These are phyloP conservation scores for Blastomyces gilchristii DNA, from an alignment of 2,329 filamentous ascomycete genomes.

Conservation along the genomic window DNA sequence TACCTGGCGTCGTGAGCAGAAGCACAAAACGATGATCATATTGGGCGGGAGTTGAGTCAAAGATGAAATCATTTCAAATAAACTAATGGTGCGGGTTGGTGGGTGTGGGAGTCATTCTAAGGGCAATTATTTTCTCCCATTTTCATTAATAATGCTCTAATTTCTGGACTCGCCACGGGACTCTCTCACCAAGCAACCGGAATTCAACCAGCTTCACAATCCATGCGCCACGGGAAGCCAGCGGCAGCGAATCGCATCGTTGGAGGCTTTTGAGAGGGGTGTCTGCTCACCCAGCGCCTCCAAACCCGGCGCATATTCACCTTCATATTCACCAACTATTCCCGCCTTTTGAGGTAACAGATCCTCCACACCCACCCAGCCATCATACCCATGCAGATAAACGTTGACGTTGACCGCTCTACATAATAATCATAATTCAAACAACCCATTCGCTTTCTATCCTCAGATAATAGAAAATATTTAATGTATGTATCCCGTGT, in stretches of 20 bases:
- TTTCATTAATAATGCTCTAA: not conserved
- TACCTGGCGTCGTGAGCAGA: not conserved
- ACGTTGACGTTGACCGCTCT: not conserved
- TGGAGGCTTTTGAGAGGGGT: not conserved
- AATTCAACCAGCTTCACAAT: not conserved
- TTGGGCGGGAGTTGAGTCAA: not conserved
- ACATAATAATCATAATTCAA: constrained; percentile 1
- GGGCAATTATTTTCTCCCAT: not conserved
- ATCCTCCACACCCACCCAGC: not conserved
- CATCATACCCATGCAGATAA: not conserved
- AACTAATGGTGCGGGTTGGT: not conserved
- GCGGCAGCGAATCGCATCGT: not conserved
- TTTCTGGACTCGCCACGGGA: not conserved
- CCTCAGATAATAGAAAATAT: not conserved
- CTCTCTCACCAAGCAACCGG: not conserved
- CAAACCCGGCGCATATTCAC: not conserved
- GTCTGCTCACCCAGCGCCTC: not conserved
- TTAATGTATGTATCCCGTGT: not conserved
- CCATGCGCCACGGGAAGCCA: not conserved
- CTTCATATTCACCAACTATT: not conserved
- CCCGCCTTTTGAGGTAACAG: not conserved
- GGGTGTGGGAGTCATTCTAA: not conserved
- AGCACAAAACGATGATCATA: not conserved
- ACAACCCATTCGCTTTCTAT: not conserved
- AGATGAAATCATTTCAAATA: not conserved